Conservation (phyloP, 2,329 filamentous ascomycete genomes). For the Curvularia verruculosa region DNA sequence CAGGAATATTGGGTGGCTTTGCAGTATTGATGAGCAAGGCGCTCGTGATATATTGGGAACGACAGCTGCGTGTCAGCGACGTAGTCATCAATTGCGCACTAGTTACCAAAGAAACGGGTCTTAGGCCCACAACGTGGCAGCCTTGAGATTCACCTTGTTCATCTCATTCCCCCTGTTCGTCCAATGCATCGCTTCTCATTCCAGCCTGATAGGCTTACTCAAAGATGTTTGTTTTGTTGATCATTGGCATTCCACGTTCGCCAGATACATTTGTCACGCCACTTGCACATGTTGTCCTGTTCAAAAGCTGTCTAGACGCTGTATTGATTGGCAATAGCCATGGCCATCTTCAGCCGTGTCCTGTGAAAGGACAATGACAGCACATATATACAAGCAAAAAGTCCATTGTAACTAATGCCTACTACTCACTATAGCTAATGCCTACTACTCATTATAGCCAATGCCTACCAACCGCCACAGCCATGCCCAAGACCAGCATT, state of each 20-base stretch:
- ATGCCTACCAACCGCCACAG: background rate
- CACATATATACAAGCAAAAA: background rate
- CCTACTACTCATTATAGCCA: background rate
- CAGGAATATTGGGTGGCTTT: constrained; percentile 15
- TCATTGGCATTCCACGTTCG: background rate
- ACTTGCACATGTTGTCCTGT: background rate
- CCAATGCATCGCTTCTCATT: background rate
- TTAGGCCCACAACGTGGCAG: constrained; percentile 1
- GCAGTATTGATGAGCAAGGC: constrained; percentile 15
- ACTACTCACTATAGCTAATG: background rate
- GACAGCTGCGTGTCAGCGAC: background rate
- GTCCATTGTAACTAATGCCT: background rate
- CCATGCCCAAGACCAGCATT: background rate
- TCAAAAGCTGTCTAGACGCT: background rate
- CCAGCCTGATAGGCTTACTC: background rate
- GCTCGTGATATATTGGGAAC: background rate
- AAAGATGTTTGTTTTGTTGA: background rate
- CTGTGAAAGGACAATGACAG: background rate
- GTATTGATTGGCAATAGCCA: background rate
- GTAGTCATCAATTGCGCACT: background rate
- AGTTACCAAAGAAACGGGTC: background rate
- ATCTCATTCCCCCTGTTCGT: constrained; percentile 4
- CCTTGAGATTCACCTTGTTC: constrained; percentile 14
- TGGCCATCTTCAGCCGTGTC: background rate
- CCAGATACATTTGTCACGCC: background rate